Conservation (phyloP, 176 grass and related monocot species). For the Poa annua region DNA sequence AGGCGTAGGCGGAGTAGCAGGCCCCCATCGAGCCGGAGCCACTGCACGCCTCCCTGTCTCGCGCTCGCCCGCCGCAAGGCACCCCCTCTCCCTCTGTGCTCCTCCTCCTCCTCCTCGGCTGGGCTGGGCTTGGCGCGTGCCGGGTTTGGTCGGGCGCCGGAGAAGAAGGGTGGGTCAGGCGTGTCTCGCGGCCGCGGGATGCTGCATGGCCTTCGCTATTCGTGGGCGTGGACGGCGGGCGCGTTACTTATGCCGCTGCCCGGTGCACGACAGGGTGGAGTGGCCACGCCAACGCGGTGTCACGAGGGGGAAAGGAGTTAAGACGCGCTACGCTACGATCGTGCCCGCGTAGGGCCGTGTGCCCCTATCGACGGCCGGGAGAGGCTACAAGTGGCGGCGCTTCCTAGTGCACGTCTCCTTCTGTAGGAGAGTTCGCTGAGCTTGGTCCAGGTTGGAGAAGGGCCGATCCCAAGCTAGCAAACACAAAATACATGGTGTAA, state of each 20-base stretch:
- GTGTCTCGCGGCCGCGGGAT: slow-evolving; percentile 19
- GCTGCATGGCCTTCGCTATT: slow-evolving; percentile 33
- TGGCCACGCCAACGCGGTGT: background rate
- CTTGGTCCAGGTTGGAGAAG: background rate
- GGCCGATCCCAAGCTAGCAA: too few relatives aligned
- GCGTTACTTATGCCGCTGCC: background rate
- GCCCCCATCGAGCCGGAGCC: slow-evolving; percentile 43
- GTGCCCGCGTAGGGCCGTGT: slow-evolving; percentile 22
- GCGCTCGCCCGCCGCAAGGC: background rate
- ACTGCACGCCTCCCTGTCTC: background rate
- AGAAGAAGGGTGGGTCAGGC: background rate
- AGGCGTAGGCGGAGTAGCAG: slow-evolving; percentile 59
- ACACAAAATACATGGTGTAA: too few relatives aligned
- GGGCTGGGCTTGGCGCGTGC: background rate
- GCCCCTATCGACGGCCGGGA: background rate
- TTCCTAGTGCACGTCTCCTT: background rate
- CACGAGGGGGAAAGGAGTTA: background rate
- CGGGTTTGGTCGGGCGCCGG: background rate
- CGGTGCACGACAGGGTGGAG: slow-evolving; percentile 14
- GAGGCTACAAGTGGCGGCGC: background rate
- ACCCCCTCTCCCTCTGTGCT: background rate
- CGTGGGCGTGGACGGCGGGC: background rate
- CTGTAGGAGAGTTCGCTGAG: background rate
- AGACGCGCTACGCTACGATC: background rate
- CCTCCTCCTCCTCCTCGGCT: background rate